Conservation (phyloP, 2,329 filamentous ascomycete genomes). For the Ophiostoma populinum region DNA sequence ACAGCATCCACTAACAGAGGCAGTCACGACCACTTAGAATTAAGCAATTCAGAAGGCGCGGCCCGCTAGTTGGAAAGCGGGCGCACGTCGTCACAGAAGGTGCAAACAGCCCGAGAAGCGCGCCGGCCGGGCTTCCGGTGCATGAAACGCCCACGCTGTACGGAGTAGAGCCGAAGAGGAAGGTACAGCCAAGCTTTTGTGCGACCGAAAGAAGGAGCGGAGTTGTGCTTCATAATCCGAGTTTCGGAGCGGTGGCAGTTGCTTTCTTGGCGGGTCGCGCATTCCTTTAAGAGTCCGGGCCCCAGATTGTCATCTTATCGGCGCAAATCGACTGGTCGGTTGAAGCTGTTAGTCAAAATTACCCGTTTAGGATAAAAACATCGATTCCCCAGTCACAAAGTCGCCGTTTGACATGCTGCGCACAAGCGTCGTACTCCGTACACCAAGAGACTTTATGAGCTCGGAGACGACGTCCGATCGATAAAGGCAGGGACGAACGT, state of each 20-base stretch:
- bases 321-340: conserved; percentile 1
- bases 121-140: too few relatives aligned
- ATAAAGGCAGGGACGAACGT: too few relatives aligned
- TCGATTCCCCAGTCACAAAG: too few relatives aligned
- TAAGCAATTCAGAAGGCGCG: neutral
- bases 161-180: neutral
- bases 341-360: conserved; percentile 5
- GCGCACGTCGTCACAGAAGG: too few relatives aligned
- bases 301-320: neutral
- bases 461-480: too few relatives aligned
- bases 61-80: too few relatives aligned
- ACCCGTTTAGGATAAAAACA: conserved; percentile 8
- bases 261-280: neutral
- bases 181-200: neutral
- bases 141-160: too few relatives aligned
- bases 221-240: conserved; percentile 1
- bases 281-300: neutral
- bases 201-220: neutral
- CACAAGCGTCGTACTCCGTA: too few relatives aligned
- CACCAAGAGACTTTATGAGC: too few relatives aligned
- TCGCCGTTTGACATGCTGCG: too few relatives aligned
- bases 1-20: neutral
- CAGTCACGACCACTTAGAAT: neutral
- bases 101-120: too few relatives aligned
- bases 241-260: neutral